Conservation (phyloP, 75 land plant genomes). For the Cupressus sempervirens region DNA sequence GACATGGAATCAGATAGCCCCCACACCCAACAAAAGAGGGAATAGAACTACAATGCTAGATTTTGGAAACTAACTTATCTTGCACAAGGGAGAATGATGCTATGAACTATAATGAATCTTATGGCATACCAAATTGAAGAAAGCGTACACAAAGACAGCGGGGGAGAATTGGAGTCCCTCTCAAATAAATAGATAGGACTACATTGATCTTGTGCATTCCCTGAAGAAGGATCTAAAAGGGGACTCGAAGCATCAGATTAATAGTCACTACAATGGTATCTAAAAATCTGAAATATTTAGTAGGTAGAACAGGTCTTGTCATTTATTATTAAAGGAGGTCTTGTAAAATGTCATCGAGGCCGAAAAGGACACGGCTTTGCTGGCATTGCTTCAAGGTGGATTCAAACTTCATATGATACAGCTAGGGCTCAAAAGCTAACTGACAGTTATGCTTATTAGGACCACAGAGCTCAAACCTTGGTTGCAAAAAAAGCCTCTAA, state of each 20-base stretch:
- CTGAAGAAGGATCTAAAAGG: too few species aligned
- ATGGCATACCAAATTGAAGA: neutral
- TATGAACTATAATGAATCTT: neutral
- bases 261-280: too few species aligned
- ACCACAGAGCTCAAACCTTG: neutral
- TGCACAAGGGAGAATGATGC: neutral
- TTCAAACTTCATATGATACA: neutral
- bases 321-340: neutral
- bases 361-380: neutral
- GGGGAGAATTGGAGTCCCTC: neutral
- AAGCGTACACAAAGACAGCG: neutral
- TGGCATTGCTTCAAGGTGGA: neutral
- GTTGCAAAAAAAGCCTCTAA: neutral
- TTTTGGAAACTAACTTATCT: neutral
- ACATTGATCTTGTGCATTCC: too few species aligned
- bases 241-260: too few species aligned
- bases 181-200: neutral
- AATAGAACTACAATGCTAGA: neutral
- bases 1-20: neutral
- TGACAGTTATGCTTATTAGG: neutral
- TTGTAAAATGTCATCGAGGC: neutral
- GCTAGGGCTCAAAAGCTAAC: neutral
- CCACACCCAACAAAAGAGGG: neutral
- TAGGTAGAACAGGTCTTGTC: neutral
- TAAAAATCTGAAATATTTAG: too few species aligned